phyloP scores from a whole-genome alignment of 2,329 filamentous ascomycete genomes.

The Colletotrichum orbiculare region DNA sequence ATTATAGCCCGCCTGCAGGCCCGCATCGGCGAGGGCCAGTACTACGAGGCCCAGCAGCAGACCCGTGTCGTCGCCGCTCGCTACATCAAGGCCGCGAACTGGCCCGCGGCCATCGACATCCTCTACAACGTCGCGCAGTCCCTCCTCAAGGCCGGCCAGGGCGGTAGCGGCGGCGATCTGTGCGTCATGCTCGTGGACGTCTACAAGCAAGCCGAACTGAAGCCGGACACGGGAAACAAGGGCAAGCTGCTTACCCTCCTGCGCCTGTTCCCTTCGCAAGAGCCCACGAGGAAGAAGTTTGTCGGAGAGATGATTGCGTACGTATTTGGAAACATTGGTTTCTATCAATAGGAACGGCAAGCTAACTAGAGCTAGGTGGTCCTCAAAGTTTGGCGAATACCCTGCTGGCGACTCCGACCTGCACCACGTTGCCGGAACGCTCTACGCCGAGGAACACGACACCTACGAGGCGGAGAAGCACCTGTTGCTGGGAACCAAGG shows the following conservation, averaged over 20 bases:
- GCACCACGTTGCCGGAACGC: conserved; percentile 87
- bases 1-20: conserved; percentile 78
- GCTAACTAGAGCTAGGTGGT: conserved; percentile 70
- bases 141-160: conserved; percentile 91
- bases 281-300: conserved; percentile 94
- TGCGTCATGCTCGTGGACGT: conserved; percentile 90
- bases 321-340: conserved; percentile 43
- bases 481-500: conserved; percentile 86
- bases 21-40: conserved; percentile 91
- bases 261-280: conserved; percentile 81
- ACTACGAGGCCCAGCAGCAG: conserved; percentile 98
- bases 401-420: conserved; percentile 94
- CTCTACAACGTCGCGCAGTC: conserved; percentile 86
- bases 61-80: conserved; percentile 94
- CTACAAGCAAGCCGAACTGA: conserved; percentile 86
- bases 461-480: conserved; percentile 94
- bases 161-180: conserved; percentile 91
- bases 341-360: not conserved
- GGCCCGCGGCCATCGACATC: conserved; percentile 86
- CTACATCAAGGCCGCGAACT: conserved; percentile 90
- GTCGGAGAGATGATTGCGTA: conserved; percentile 85
- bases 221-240: conserved; percentile 79
- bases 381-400: conserved; percentile 83
- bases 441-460: conserved; percentile 94
- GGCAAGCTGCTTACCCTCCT: conserved; percentile 82